Evolutionary conservation across 148 eudicot genomes (phyloP), one percentile per base, ranked within the genome.

Genomic region (Vaccinium vitisidaea): DNA sequence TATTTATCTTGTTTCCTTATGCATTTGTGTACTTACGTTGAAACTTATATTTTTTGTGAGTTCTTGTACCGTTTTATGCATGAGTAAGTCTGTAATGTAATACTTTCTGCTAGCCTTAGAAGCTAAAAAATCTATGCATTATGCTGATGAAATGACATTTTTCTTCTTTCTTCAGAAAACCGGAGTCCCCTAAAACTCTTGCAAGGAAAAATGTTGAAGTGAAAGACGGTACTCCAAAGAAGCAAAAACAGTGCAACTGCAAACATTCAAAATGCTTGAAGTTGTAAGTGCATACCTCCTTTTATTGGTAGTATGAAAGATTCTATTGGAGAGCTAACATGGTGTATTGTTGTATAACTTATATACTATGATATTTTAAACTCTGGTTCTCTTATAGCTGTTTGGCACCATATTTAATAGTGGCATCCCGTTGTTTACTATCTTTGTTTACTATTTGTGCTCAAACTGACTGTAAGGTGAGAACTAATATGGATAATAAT

Each of bases 161-260:
- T 18, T 69, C 74, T 13, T 89, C 56, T 86, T 83, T 81, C 56
- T 88, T 52, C 93, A 95, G 98, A 87, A 97, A 93, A 86, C 92
- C 92, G 8, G 99, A 95, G 39, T 97, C 99, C 12, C 98, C 99
- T 71, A 91, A 87, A 87, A 88, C 92, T 59, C 92, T 96, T 55
- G 88, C 93, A 56, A 88, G 94, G 54, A 85, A 92, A 84, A 92
- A 77, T 89, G 85, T 80, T 86, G 99, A 97, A 87, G 87, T 77
- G 36, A 95, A 97, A 88, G 99, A 97, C 56, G 92, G 97, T 43
- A 97, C 98, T 77, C 99, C 99, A 81, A 97, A 97, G 92, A 94
- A 95, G 90, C 95, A 91, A 85, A 97, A 97, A 81, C 99, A 95
- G 87, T 97, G 99, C 85, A 97, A 97, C 77, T 97, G 99, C 91